A percentile compares a stretch with the other conserved stretches of the same genome.
These are phyloP conservation scores for Talaromyces nanjingensis DNA, from an alignment of 495 filamentous ascomycete species.

Conservation along the genomic window DNA sequence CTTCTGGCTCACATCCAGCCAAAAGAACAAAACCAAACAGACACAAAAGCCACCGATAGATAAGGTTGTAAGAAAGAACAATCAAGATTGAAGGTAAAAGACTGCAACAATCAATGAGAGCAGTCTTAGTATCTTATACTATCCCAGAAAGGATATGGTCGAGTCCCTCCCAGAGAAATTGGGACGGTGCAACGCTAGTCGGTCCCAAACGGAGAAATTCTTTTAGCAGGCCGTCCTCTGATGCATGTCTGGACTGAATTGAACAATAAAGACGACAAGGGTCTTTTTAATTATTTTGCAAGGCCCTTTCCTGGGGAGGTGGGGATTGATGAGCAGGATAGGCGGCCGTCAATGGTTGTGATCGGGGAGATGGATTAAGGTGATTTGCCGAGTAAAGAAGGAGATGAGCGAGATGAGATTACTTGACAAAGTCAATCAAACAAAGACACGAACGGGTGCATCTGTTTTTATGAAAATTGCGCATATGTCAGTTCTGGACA, in stretches of 20 bases:
- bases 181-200: background rate
- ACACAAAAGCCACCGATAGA: background rate
- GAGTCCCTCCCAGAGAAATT: background rate
- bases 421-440: background rate
- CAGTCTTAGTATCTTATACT: conserved; percentile 2
- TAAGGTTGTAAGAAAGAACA: background rate
- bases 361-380: background rate
- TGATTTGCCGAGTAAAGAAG: background rate
- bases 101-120: background rate
- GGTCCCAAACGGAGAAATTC: background rate
- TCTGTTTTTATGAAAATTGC: background rate
- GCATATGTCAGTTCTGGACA: background rate
- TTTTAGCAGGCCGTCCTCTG: background rate
- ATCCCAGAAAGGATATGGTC: conserved; percentile 1
- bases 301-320: conserved; percentile 2
- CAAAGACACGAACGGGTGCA: background rate
- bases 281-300: conserved; percentile 5
- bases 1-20: background rate
- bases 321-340: conserved; percentile 3
- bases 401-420: background rate
- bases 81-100: background rate
- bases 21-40: background rate
- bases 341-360: background rate
- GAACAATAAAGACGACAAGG: conserved; percentile 1
- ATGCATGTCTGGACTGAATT: background rate